Base-by-base conservation (phyloP, 176 grass and related monocot species). In the bread wheat (Triticum aestivum) region DNA sequence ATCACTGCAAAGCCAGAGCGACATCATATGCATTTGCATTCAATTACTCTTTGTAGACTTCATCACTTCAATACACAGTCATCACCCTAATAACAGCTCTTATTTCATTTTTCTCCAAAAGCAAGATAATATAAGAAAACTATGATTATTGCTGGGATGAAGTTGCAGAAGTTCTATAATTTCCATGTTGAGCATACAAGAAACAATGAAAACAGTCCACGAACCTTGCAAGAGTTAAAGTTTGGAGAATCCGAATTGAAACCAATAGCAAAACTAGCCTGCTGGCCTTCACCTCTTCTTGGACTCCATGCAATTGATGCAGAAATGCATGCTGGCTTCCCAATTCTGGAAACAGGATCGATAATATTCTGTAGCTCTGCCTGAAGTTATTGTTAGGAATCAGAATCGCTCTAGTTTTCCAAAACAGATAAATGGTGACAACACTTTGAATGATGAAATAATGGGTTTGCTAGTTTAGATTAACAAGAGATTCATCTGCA, bases 331-430 rank as follows among this genome's bases (percentile, higher is more conserved):
- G 77, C 64, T 84, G 77, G 84, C 76, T 92, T 96, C 75, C 92
- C 97, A 65, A 81, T 87, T 86, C 89, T 90, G 9, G 87, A 94
- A 81, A 99, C 87, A 47, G 92, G 87, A 90, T 96, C 87, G 2
- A 75, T 85, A 23, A 92, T 88, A 29, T 99, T 99, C 77, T 96
- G 93, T 83, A 99, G 96, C 63, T 96, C 97, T 80, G 94, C 94
- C 97, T 99, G 86, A 86, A 89, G 86, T 47, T 87, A 63, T 35
- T 29, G 15, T 51, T 30, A 52, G n/a, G 45, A 11, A 75, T 65
- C 26, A 65, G 21, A 83, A 75, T 52, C 30, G 75, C 10, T 77
- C 27, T 30, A 52, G 34, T 58, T 47, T 54, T 33, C 0, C 4
- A 54, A 80, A 87, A 61, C 37, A 84, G 41, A 77, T 35, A 69